phyloP scores from a whole-genome alignment of 495 filamentous ascomycete genomes.

The Aspergillus affinis region DNA sequence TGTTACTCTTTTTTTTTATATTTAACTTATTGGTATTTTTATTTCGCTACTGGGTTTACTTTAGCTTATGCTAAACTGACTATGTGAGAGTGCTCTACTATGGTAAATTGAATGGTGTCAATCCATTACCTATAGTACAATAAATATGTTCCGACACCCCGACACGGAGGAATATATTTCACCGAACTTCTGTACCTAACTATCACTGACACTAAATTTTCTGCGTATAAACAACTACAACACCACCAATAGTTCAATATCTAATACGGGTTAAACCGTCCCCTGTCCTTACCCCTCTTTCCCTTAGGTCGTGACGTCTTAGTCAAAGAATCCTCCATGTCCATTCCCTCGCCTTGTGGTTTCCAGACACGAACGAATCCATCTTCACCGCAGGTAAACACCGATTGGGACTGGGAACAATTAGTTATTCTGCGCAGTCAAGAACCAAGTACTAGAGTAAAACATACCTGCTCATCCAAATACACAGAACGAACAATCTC shows the following conservation, averaged over 20 bases:
- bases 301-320: slow-evolving; percentile 34
- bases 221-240: not conserved
- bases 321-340: slow-evolving; percentile 17
- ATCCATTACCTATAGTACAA: no score
- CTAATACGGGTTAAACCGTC: slow-evolving; percentile 45
- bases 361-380: slow-evolving; percentile 58
- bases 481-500: slow-evolving; percentile 82
- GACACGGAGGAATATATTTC: no score
- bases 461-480: slow-evolving; percentile 64
- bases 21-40: no score
- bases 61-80: no score
- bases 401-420: slow-evolving; percentile 53
- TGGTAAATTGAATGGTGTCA: no score
- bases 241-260: not conserved
- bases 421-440: not conserved
- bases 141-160: no score
- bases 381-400: slow-evolving; percentile 80
- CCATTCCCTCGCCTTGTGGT: slow-evolving; percentile 23
- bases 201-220: not conserved
- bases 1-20: not conserved
- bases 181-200: no score
- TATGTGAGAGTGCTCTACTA: no score
- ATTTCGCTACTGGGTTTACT: no score
- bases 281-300: slow-evolving; percentile 39
- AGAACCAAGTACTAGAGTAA: not conserved